Evolutionary conservation across 495 filamentous ascomycete genomes (phyloP), one percentile per base, ranked within the genome.

Genomic region (Thermothielavioides terrestris): DNA sequence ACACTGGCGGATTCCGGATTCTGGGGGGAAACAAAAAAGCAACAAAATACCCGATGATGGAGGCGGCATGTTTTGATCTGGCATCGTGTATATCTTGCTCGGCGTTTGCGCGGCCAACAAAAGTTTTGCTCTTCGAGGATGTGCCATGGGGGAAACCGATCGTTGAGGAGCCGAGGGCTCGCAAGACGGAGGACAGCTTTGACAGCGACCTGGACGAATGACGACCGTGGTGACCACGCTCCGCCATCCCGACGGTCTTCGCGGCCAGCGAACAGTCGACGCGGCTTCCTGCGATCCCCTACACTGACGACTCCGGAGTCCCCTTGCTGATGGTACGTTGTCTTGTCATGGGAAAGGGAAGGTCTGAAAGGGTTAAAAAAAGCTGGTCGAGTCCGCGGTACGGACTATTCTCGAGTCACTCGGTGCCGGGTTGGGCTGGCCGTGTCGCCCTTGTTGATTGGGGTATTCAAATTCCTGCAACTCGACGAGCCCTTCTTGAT

Each of bases 61-160:
- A 39, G 22, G 36, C 15, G 43, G 22, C 45, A 15, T 14, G n/a
- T 32, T 46, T 15, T 52, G 28, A 14, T 47, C 25, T 42, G 34
- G 17, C 27, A 17, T 45, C 31, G 1, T 23, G 42, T 31, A 46
- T 27, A 42, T 45, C n/a, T 49, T 53, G 34, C 26, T 43, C 40
- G 40, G 46, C 45, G 39, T 39, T n/a, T 11, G 26, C 17, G 46
- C 46, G 17, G 31, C 12, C 21, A 12, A 41, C 35, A 55, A 55
- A 55, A 46, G 41, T 55, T 55, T 55, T 55, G 53, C 46, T 50
- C 28, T 55, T 45, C 20, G 5, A 28, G 12, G 21, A 32, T 22
- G 18, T 37, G 25, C 10, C 20, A 23, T 31, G 17, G 32, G 28
- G 30, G 2, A 15, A 28, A 25, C 34, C 28, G 42, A 28, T 42